Conservation (phyloP, 1,284 basidiomycete species). For the Cryptococcus sp. region DNA sequence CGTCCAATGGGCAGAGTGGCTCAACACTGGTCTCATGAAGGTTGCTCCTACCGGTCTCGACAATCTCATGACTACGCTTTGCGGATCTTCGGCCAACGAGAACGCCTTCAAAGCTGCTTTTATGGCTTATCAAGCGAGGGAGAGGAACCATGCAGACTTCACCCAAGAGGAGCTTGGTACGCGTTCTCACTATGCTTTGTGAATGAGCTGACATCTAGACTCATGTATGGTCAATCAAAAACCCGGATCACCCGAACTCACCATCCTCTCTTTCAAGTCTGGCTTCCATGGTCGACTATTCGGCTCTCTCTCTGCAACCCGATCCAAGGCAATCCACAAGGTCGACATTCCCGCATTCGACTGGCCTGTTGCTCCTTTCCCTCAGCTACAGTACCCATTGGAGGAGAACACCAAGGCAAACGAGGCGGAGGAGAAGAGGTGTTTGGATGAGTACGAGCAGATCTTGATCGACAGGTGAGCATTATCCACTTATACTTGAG, state of each 20-base stretch:
- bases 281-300: constrained; percentile 53
- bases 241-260: constrained; percentile 51
- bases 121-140: constrained; percentile 36
- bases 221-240: constrained; percentile 53
- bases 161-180: constrained; percentile 37
- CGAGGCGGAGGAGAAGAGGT: constrained; percentile 40
- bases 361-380: constrained; percentile 53
- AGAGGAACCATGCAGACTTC: constrained; percentile 18
- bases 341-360: constrained; percentile 56
- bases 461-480: constrained; percentile 34
- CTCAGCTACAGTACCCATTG: constrained; percentile 52
- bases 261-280: constrained; percentile 52
- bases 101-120: constrained; percentile 56
- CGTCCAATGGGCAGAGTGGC: constrained; percentile 48
- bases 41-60: constrained; percentile 51
- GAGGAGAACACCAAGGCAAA: constrained; percentile 52
- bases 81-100: constrained; percentile 45
- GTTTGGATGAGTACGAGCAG: constrained; percentile 38
- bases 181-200: neutral
- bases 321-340: constrained; percentile 52
- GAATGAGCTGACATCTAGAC: constrained; percentile 7
- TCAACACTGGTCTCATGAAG: constrained; percentile 49
- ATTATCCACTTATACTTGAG: neutral
- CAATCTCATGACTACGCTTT: constrained; percentile 47
- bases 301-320: constrained; percentile 51